These are phyloP conservation scores for Hagleromyces aurorensis DNA, from an alignment of 805 yeast genomes.

Conservation along the genomic window DNA sequence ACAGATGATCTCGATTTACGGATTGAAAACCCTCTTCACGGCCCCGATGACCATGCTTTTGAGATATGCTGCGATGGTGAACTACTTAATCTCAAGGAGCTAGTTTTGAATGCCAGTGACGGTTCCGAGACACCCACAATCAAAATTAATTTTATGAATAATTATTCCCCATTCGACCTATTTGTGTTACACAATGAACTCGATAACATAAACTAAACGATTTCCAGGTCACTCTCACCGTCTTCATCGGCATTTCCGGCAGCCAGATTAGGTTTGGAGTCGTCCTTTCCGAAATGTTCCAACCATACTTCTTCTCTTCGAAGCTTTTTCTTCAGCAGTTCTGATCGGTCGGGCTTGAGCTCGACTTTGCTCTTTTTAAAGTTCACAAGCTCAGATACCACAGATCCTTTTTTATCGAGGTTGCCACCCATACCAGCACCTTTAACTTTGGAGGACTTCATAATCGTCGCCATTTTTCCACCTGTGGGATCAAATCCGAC, in stretches of 20 bases:
- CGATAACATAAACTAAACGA: slow-evolving; percentile 13
- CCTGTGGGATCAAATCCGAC: slow-evolving; percentile 50
- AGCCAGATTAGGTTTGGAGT: too few relatives aligned
- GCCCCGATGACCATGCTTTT: slow-evolving; percentile 7
- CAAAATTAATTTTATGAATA: slow-evolving; percentile 8
- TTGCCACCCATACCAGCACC: slow-evolving; percentile 5
- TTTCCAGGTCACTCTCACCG: slow-evolving; percentile 29
- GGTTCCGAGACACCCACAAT: slow-evolving; percentile 2
- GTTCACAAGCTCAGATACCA: slow-evolving; percentile 25
- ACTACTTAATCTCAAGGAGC: slow-evolving; percentile 17
- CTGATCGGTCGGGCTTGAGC: slow-evolving; percentile 29
- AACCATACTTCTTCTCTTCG: slow-evolving; percentile 26
- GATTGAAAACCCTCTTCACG: slow-evolving; percentile 5
- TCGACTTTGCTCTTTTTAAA: slow-evolving; percentile 31
- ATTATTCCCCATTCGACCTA: slow-evolving; percentile 5
- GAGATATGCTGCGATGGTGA: slow-evolving; percentile 30
- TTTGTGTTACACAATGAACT: neutral
- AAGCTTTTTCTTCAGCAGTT: slow-evolving; percentile 21
- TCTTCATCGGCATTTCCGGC: too few relatives aligned
- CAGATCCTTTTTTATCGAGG: slow-evolving; percentile 14
- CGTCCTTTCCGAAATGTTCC: slow-evolving; percentile 19
- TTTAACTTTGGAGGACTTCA: slow-evolving; percentile 9
- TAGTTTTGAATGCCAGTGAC: slow-evolving; percentile 4
- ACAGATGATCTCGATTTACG: slow-evolving; percentile 11
- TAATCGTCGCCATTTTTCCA: slow-evolving; percentile 17